A percentile compares a stretch with the other conserved stretches of the same genome.
Conservation (phyloP, 2,329 filamentous ascomycete genomes). For the Phyllosticta capitalensis region DNA sequence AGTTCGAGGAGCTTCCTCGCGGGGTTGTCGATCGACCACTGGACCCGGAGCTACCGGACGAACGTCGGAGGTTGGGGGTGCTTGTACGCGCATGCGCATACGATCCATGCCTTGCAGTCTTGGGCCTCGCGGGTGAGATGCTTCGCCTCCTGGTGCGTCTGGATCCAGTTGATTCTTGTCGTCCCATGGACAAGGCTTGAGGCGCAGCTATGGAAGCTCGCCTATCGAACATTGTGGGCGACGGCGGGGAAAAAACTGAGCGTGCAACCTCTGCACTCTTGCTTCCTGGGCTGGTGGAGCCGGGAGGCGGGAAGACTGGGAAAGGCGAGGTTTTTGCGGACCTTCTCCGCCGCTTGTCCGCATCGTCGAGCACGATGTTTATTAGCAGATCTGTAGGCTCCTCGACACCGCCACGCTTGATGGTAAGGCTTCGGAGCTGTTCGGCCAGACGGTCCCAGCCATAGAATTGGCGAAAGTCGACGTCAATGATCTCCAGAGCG, state of each 20-base stretch:
- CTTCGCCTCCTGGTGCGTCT: conserved; percentile 53
- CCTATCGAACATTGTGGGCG: conserved; percentile 27
- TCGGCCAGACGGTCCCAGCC: conserved; percentile 94
- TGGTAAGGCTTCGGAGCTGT: conserved; percentile 76
- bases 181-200: conserved; percentile 38
- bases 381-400: conserved; percentile 85
- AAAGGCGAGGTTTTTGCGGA: conserved; percentile 80
- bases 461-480: conserved; percentile 94
- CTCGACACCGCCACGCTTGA: conserved; percentile 80
- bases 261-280: conserved; percentile 58
- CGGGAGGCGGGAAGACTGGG: conserved; percentile 60
- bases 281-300: conserved; percentile 50
- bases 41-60: conserved; percentile 89
- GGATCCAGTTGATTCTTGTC: conserved; percentile 47
- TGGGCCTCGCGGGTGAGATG: conserved; percentile 69
- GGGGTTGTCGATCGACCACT: conserved; percentile 48
- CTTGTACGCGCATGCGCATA: conserved; percentile 55
- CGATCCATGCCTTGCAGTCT: conserved; percentile 63
- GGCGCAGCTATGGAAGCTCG: conserved; percentile 42
- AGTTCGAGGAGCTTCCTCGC: conserved; percentile 65
- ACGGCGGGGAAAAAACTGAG: conserved; percentile 48
- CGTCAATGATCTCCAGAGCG: conserved; percentile 84
- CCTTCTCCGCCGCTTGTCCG: conserved; percentile 80
- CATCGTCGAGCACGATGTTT: conserved; percentile 90
- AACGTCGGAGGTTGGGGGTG: conserved; percentile 68